Conservation (phyloP, 106 monocot species). For the Chionographis japonica region DNA sequence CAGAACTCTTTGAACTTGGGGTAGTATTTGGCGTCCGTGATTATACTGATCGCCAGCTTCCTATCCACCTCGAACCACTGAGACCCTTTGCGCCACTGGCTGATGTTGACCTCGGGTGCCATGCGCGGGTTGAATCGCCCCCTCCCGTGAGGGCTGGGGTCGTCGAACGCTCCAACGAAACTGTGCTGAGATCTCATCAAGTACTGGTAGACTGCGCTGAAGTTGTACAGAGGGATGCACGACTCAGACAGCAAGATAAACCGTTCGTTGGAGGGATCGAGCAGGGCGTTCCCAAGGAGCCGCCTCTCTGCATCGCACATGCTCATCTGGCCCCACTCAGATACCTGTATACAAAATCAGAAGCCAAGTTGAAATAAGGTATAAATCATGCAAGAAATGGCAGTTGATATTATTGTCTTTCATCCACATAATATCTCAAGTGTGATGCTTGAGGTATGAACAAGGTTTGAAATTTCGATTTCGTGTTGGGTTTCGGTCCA, state of each 20-base stretch:
- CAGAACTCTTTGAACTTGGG: slow-evolving; percentile 22
- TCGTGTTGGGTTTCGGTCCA: too few species aligned
- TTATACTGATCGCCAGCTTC: slow-evolving; percentile 3
- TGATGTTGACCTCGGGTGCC: slow-evolving; percentile 9
- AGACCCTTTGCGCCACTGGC: slow-evolving; percentile 29
- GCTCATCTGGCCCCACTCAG: slow-evolving; percentile 16
- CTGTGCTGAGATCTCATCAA: slow-evolving; percentile 10
- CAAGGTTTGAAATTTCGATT: too few species aligned
- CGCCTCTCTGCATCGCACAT: slow-evolving; percentile 34
- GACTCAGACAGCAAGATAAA: slow-evolving; percentile 38
- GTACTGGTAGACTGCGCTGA: slow-evolving; percentile 18
- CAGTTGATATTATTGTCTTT: too few species aligned
- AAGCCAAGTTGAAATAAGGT: too few species aligned
- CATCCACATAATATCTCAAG: too few species aligned
- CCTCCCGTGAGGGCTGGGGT: slow-evolving; percentile 17
- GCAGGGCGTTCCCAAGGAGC: slow-evolving; percentile 27
- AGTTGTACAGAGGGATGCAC: slow-evolving; percentile 27
- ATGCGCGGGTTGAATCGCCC: slow-evolving; percentile 22
- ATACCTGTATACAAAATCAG: slow-evolving; percentile 1
- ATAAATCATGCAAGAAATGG: too few species aligned
- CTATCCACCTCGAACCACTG: slow-evolving; percentile 36
- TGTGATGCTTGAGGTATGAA: too few species aligned
- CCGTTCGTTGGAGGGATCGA: slow-evolving; percentile 24
- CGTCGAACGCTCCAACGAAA: slow-evolving; percentile 22
- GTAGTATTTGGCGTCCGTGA: slow-evolving; percentile 23